phyloP scores from a whole-genome alignment of 2,329 filamentous ascomycete species.

The Fusarium siculi region DNA sequence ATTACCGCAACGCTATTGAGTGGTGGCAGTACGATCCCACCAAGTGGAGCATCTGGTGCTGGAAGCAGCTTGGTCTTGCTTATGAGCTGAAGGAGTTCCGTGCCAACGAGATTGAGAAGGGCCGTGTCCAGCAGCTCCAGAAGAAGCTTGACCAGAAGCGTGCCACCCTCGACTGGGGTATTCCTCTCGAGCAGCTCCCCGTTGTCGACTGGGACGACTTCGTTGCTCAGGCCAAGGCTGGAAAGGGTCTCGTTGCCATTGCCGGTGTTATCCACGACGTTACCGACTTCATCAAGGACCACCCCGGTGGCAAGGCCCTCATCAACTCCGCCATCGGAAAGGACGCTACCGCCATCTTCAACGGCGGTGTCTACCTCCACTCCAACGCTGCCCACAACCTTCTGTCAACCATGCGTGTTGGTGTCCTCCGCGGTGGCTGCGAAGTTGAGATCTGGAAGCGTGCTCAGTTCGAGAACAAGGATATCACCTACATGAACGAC shows the following conservation, averaged over 20 bases:
- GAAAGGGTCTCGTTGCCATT: slow-evolving; percentile 79
- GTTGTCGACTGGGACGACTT: slow-evolving; percentile 91
- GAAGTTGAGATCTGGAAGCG: slow-evolving; percentile 96
- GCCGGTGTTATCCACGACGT: slow-evolving; percentile 90
- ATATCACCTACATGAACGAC: slow-evolving; percentile 82
- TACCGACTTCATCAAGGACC: slow-evolving; percentile 84
- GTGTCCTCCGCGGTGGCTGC: slow-evolving; percentile 85
- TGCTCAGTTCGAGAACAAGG: slow-evolving; percentile 84
- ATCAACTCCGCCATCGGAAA: slow-evolving; percentile 86
- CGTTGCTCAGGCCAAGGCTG: slow-evolving; percentile 78
- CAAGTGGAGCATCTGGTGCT: slow-evolving; percentile 87
- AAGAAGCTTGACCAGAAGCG: slow-evolving; percentile 95
- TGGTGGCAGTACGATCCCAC: slow-evolving; percentile 94
- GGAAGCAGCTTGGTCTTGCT: slow-evolving; percentile 86
- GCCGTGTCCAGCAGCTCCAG: slow-evolving; percentile 86
- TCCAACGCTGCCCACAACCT: slow-evolving; percentile 91
- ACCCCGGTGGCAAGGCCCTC: slow-evolving; percentile 90
- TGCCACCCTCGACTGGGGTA: slow-evolving; percentile 84
- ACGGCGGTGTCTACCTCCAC: slow-evolving; percentile 90
- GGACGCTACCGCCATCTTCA: slow-evolving; percentile 91
- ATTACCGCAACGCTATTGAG: slow-evolving; percentile 91
- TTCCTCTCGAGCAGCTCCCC: slow-evolving; percentile 84
- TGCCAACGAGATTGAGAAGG: slow-evolving; percentile 92
- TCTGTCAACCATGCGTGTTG: slow-evolving; percentile 87
- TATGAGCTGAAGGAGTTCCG: slow-evolving; percentile 93